Percentiles rank a stretch among this genome's conserved stretches.
Conservation (phyloP, 2,329 filamentous ascomycete species). For the Claviceps capensis region DNA sequence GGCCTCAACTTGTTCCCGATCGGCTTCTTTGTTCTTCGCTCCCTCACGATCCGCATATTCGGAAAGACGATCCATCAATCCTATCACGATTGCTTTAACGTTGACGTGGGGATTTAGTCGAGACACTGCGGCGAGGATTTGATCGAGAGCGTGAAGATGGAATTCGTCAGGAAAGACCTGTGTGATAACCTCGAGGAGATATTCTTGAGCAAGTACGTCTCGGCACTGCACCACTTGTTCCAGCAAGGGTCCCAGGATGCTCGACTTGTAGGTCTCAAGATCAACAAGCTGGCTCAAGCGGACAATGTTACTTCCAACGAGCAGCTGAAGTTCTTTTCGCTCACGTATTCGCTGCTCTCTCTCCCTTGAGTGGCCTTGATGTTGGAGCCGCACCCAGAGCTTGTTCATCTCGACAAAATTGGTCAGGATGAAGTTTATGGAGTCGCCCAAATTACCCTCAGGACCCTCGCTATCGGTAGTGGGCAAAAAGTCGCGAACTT, state of each 20-base stretch:
- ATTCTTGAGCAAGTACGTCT: constrained; percentile 93
- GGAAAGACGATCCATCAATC: constrained; percentile 90
- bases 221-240: constrained; percentile 97
- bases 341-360: constrained; percentile 88
- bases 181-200: constrained; percentile 93
- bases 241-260: constrained; percentile 74
- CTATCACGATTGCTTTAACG: constrained; percentile 94
- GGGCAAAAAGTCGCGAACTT: constrained; percentile 81
- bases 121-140: constrained; percentile 86
- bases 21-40: constrained; percentile 53
- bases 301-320: constrained; percentile 94
- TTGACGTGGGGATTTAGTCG: constrained; percentile 93
- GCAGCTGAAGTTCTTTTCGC: constrained; percentile 82
- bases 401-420: constrained; percentile 99
- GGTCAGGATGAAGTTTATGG: constrained; percentile 93
- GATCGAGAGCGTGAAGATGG: constrained; percentile 90
- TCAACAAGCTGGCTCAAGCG: constrained; percentile 91
- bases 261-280: constrained; percentile 81
- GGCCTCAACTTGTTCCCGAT: constrained; percentile 66
- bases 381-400: constrained; percentile 92
- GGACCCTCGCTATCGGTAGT: constrained; percentile 74
- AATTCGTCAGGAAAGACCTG: constrained; percentile 99
- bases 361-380: constrained; percentile 93
- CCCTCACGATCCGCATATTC: constrained; percentile 88
- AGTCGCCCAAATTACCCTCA: constrained; percentile 91